These are phyloP conservation scores for Eucalyptus grandis DNA, from an alignment of 345 rosid species.

Conservation along the genomic window DNA sequence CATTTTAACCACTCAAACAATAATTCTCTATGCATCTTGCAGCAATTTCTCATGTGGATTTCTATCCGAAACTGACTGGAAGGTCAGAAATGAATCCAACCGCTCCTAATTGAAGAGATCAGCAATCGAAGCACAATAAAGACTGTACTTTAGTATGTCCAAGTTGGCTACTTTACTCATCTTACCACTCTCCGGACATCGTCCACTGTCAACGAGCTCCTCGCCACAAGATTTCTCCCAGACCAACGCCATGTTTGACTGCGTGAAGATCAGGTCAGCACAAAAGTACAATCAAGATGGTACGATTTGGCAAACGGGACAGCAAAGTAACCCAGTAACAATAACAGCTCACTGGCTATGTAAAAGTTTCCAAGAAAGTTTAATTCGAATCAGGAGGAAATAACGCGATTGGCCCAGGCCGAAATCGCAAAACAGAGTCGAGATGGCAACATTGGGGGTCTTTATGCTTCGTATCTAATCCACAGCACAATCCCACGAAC, in stretches of 20 bases:
- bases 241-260: rapidly evolving
- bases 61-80: not conserved
- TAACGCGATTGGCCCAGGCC: not conserved
- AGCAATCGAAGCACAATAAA: not conserved
- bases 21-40: rapidly evolving
- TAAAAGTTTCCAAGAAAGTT: not conserved
- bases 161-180: not conserved
- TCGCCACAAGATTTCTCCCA: rapidly evolving
- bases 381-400: not conserved
- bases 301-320: not conserved
- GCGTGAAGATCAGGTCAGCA: not conserved
- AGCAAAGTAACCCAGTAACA: not conserved
- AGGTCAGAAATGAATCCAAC: not conserved
- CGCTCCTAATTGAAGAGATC: rapidly evolving
- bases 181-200: not conserved
- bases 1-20: not conserved
- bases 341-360: not conserved
- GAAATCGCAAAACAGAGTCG: not conserved
- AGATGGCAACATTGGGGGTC: not conserved
- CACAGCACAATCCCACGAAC: not conserved
- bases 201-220: not conserved
- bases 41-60: not conserved
- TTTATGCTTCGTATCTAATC: not conserved
- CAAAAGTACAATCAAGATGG: not conserved
- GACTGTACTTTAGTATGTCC: not conserved